Conservation (phyloP, 1,139 yeast species). For the Saccharomyces hybrid region DNA sequence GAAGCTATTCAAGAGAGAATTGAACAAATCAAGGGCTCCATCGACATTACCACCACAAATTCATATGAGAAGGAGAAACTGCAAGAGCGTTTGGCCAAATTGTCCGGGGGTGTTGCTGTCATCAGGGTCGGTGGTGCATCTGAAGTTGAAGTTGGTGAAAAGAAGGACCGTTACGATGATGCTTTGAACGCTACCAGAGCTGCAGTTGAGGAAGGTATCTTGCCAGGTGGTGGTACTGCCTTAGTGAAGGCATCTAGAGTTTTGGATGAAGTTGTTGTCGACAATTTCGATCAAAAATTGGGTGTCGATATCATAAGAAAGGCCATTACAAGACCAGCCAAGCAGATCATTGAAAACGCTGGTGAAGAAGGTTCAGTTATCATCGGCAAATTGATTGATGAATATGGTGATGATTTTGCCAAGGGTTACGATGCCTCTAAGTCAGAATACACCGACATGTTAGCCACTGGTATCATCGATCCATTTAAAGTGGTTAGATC, state of each 20-base stretch:
- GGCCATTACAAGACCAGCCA: conserved; percentile 96
- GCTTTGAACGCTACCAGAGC: conserved; percentile 99
- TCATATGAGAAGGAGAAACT: conserved; percentile 97
- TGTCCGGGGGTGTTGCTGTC: conserved; percentile 99
- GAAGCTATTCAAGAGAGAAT: conserved; percentile 84
- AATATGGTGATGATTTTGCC: conserved; percentile 80
- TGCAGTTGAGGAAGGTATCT: conserved; percentile 98
- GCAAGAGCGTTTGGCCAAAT: conserved; percentile 96
- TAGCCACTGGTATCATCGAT: conserved; percentile 95
- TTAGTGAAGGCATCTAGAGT: conserved; percentile 86
- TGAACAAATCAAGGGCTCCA: conserved; percentile 87
- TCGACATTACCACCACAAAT: conserved; percentile 68
- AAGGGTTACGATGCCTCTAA: conserved; percentile 90
- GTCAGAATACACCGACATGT: conserved; percentile 94
- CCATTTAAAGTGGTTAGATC: conserved; percentile 98
- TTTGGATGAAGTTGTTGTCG: conserved; percentile 71
- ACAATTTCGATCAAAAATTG: conserved; percentile 93
- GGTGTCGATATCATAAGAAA: conserved; percentile 94
- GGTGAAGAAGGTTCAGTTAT: conserved; percentile 98
- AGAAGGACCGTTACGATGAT: conserved; percentile 99
- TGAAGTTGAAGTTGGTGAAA: conserved; percentile 98
- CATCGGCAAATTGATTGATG: conserved; percentile 84
- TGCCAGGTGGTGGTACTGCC: conserved; percentile 99
- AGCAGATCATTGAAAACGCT: conserved; percentile 93
- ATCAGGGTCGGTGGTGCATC: conserved; percentile 97